Base-by-base conservation (phyloP, 148 eudicot species). In the Oxyria digyna region DNA sequence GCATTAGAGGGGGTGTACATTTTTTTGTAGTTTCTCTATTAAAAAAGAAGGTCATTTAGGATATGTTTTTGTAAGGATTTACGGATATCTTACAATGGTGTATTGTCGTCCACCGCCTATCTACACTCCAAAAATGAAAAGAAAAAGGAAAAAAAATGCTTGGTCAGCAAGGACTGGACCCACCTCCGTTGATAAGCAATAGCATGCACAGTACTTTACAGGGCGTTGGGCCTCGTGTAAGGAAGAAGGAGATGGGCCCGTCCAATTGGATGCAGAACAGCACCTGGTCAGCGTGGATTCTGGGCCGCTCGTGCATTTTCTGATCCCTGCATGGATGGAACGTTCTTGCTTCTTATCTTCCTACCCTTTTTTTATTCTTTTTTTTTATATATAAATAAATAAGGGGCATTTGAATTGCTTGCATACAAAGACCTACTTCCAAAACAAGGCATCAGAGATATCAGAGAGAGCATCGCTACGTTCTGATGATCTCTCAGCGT, bases 271-370 rank as follows among this genome's bases (percentile, higher is more conserved):
- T 69, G 79, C 81, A 77, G 83, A n/a, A n/a, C n/a, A n/a, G n/a
- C 81, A 83, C 81, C 79, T 80, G 79, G 67, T 75, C 86, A 71
- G 83, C 79, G 75, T 68, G 64, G 72, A 78, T 45, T 68, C 48
- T 77, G 83, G 79, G 78, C 83, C 81, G 73, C 81, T 70, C 79
- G 74, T 77, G 59, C 59, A 52, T 8, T 23, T 31, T 52, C 57
- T 50, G 57, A 50, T 3, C 49, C 49, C 17, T 78, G 85, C 83
- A 82, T 79, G 83, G 79, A 82, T 73, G 79, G 62, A 38, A 79
- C 83, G 62, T 79, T 74, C 54, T 42, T 32, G 0, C 54, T 68
- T 45, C 49, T 52, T 23, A 24, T 0, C 20, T 11, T 21, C 52
- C 52, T 46, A 6, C 4, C 7, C 20, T 35, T 3, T 23, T 52